Evolutionary conservation across 805 yeast species (phyloP), one percentile per base, ranked within the genome.

Genomic region (Limtongia smithiae): DNA sequence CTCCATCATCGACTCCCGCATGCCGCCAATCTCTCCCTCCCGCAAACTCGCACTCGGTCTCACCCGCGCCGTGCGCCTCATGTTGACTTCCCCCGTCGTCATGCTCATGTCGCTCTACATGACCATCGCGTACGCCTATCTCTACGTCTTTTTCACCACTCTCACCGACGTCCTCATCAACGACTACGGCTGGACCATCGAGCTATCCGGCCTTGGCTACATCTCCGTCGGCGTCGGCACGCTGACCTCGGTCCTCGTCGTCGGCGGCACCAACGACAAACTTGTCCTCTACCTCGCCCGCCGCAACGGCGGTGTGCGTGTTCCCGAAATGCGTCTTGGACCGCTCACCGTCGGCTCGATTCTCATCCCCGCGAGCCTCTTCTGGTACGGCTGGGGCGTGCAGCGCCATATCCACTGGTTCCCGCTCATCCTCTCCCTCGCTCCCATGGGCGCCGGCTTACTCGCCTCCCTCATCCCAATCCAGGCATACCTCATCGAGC

Each of bases 171-270:
- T 80, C 12, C 77, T 80, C 59, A 62, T 61, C 15, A 64, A 63
- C 27, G 74, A 75, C 7, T 81, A 78, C 58, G 66, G 68, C 6
- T 81, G 77, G 53, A 86, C 63, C 73, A 73, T 32, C 81, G 78
- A 75, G 48, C 46, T 72, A 24, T 78, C 77, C 28, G 87, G 85
- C 30, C 66, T 80, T 35, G 76, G 85, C 0, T 84, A 80, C 62
- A 44, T 81, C 27, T 77, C 84, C 8, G 65, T 85, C 30, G 82
- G 81, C 0, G 78, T 88, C 0, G 62, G 62, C 11, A 45, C 75
- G 46, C 43, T 70, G 14, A 60, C 76, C 37, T 77, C 80, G 71
- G 73, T 80, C 4, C 61, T 68, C 60, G 33, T 28, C 12, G 83
- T 63, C 91, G 59, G 59, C n/a, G 22, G 32, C 11, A 48, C 57